These are phyloP conservation scores for Exophiala aquamarina DNA, from an alignment of 2,329 filamentous ascomycete genomes.

Conservation along the genomic window DNA sequence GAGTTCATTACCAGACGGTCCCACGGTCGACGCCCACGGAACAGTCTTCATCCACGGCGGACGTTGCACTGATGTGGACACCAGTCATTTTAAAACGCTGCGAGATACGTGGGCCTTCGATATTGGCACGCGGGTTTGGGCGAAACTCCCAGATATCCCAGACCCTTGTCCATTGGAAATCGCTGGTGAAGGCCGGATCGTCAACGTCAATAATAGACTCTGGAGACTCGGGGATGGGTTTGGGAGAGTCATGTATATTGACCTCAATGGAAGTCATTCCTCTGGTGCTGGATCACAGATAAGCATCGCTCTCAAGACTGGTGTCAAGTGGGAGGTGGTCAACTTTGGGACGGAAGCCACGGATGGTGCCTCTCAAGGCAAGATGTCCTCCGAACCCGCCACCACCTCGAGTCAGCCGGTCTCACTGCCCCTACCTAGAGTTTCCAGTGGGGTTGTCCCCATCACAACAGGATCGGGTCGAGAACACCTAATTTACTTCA, in stretches of 20 bases:
- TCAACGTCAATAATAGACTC: slow-evolving; percentile 11
- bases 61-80: slow-evolving; percentile 2
- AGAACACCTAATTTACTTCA: slow-evolving; percentile 17
- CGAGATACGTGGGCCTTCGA: slow-evolving; percentile 24
- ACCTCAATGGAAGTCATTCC: slow-evolving; percentile 12
- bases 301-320: slow-evolving; percentile 6
- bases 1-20: slow-evolving; percentile 5
- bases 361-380: not conserved
- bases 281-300: slow-evolving; percentile 2
- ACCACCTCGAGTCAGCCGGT: not conserved
- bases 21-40: slow-evolving; percentile 13
- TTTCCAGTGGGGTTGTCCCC: slow-evolving; percentile 5
- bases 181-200: slow-evolving; percentile 8
- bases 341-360: slow-evolving; percentile 9
- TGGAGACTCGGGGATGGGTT: slow-evolving; percentile 16
- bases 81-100: not conserved
- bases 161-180: slow-evolving; percentile 8
- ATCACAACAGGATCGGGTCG: slow-evolving; percentile 21
- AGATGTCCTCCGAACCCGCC: not conserved
- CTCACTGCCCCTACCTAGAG: slow-evolving; percentile 9
- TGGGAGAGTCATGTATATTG: slow-evolving; percentile 14
- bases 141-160: slow-evolving; percentile 14
- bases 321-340: slow-evolving; percentile 14
- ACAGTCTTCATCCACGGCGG: slow-evolving; percentile 23
- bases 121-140: slow-evolving; percentile 17